Conservation (phyloP, 495 filamentous ascomycete genomes). For the Penicillium lividum region DNA sequence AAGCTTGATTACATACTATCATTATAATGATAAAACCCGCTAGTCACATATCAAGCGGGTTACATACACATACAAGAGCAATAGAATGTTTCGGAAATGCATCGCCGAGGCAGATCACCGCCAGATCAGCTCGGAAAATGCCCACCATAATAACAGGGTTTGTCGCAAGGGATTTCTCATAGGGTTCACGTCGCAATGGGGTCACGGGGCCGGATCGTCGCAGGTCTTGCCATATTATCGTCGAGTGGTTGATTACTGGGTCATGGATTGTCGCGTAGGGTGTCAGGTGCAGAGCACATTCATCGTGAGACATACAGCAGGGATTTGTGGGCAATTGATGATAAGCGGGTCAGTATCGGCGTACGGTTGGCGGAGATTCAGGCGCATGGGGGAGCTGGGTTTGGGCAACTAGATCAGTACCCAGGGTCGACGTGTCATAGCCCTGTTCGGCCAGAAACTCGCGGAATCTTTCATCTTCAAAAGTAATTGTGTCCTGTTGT, state of each 20-base stretch:
- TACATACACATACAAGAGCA: conserved; percentile 6
- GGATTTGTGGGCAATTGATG: neutral
- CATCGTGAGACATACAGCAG: neutral
- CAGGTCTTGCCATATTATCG: conserved; percentile 5
- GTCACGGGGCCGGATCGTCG: conserved; percentile 6
- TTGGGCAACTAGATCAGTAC: conserved; percentile 26
- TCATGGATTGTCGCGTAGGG: neutral
- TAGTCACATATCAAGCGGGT: conserved; percentile 5
- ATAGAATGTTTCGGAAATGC: conserved; percentile 12
- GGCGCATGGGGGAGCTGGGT: conserved; percentile 13
- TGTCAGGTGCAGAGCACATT: neutral
- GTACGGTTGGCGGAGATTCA: neutral
- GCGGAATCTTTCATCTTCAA: conserved; percentile 71
- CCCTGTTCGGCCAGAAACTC: conserved; percentile 65
- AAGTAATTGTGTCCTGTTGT: conserved; percentile 61
- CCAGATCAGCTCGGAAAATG: conserved; percentile 19
- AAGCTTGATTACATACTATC: neutral
- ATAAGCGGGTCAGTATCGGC: neutral
- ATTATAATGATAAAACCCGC: neutral
- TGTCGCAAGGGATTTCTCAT: neutral
- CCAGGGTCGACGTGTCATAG: conserved; percentile 70
- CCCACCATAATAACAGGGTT: conserved; percentile 7
- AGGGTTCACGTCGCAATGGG: conserved; percentile 17
- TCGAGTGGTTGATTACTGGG: neutral
- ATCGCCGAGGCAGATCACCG: conserved; percentile 20